These are phyloP conservation scores for Talaromyces sp. DNA, from an alignment of 2,329 filamentous ascomycete species.

Conservation along the genomic window DNA sequence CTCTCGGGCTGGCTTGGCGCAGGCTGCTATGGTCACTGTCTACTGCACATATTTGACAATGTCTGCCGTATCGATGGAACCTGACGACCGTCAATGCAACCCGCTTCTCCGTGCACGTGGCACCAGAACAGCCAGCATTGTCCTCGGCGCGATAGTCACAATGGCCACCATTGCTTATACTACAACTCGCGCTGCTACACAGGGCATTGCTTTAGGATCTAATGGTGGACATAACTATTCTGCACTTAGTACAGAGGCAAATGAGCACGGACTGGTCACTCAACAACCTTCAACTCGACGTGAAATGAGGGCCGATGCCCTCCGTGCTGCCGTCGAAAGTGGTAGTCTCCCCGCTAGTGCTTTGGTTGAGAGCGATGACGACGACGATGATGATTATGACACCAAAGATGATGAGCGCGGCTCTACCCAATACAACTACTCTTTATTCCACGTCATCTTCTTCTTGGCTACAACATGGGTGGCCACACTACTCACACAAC, in stretches of 20 bases:
- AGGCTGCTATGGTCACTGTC: conserved; percentile 92
- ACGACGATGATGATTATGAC: conserved; percentile 52
- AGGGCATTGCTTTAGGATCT: conserved; percentile 58
- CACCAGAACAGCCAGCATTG: conserved; percentile 81
- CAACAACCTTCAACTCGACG: conserved; percentile 74
- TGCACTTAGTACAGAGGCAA: conserved; percentile 61
- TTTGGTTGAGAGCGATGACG: conserved; percentile 66
- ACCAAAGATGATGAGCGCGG: conserved; percentile 81
- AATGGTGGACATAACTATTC: conserved; percentile 51
- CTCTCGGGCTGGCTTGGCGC: conserved; percentile 88
- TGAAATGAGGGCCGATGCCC: conserved; percentile 87
- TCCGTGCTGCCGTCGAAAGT: conserved; percentile 86
- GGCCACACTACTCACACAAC: conserved; percentile 79
- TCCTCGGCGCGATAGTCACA: conserved; percentile 90
- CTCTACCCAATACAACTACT: conserved; percentile 92
- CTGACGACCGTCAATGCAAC: conserved; percentile 90
- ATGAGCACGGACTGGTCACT: conserved; percentile 80
- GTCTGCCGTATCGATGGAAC: conserved; percentile 98
- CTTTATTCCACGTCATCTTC: conserved; percentile 95
- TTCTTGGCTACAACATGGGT: conserved; percentile 95
- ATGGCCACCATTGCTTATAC: conserved; percentile 97
- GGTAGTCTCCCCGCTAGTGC: conserved; percentile 89
- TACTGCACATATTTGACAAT: conserved; percentile 99
- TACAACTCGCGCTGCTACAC: conserved; percentile 90
- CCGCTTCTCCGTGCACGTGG: conserved; percentile 78